Conservation (phyloP, 768 basidiomycete genomes). For the Artomyces pyxidatus region DNA sequence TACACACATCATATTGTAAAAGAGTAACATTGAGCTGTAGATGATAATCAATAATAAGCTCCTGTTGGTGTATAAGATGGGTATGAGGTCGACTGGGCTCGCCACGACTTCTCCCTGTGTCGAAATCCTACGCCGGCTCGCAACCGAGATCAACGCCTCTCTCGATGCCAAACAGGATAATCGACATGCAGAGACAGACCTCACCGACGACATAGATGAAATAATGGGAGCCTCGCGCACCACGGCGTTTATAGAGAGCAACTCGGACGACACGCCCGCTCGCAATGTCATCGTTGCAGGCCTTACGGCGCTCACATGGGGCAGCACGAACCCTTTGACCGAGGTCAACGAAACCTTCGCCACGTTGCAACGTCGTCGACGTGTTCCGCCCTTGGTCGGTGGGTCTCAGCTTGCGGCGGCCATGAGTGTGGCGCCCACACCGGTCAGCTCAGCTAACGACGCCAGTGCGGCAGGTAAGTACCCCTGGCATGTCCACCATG, state of each 20-base stretch:
- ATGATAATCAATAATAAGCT: too few relatives aligned
- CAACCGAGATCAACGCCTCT: slow-evolving; percentile 16
- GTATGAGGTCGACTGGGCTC: too few relatives aligned
- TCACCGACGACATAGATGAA: slow-evolving; percentile 23
- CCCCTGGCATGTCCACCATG: not conserved
- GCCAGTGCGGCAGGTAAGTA: too few relatives aligned
- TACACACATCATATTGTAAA: too few relatives aligned
- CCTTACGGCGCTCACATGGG: not conserved
- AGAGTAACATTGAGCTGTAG: too few relatives aligned
- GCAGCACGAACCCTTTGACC: not conserved
- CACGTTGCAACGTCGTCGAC: not conserved
- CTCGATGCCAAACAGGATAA: slow-evolving; percentile 25
- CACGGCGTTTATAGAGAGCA: not conserved
- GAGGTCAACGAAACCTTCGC: not conserved
- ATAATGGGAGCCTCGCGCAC: slow-evolving; percentile 2
- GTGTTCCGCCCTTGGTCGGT: not conserved
- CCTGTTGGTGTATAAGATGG: too few relatives aligned
- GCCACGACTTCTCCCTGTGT: slow-evolving; percentile 24
- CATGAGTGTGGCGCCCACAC: too few relatives aligned
- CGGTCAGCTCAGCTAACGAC: too few relatives aligned
- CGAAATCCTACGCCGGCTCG: slow-evolving; percentile 20
- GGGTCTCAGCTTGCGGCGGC: not conserved
- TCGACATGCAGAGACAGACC: slow-evolving; percentile 22
- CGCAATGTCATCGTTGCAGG: not conserved
- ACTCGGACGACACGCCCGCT: not conserved